Percentiles rank a stretch among this genome's conserved stretches.
These are phyloP conservation scores for Capronia epimyces DNA, from an alignment of 2,329 filamentous ascomycete species.

Conservation along the genomic window DNA sequence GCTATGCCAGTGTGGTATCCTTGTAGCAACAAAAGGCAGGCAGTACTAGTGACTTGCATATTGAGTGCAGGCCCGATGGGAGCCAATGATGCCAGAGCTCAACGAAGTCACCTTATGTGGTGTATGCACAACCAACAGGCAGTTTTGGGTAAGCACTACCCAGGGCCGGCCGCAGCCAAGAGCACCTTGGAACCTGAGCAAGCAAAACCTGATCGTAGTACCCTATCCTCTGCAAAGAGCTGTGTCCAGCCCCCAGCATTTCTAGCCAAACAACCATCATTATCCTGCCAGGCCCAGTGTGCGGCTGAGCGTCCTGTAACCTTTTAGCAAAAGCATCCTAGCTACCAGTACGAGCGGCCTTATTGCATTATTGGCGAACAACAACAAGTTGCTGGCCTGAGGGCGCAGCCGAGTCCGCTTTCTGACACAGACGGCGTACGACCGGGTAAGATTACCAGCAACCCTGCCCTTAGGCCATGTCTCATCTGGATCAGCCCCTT, in stretches of 20 bases:
- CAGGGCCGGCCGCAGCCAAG: conserved; percentile 1
- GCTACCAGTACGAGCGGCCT: not conserved
- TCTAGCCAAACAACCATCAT: conserved; percentile 2
- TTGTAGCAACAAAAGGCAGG: no score
- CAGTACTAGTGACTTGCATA: no score
- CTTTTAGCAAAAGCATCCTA: not conserved
- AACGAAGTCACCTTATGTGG: no score
- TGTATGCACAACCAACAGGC: not conserved
- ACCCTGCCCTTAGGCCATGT: conserved; percentile 6
- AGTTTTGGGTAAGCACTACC: not conserved
- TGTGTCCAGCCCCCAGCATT: not conserved
- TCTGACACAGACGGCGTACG: conserved; percentile 7
- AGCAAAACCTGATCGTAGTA: not conserved
- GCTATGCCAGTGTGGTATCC: no score
- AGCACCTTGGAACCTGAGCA: not conserved
- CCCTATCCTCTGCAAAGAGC: not conserved
- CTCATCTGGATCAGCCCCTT: conserved; percentile 20
- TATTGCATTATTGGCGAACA: not conserved
- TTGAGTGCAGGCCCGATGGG: not conserved
- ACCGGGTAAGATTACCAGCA: conserved; percentile 18
- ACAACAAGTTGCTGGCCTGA: not conserved
- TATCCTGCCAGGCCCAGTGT: not conserved
- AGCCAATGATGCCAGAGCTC: not conserved
- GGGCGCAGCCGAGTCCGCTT: not conserved
- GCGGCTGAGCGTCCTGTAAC: conserved; percentile 6